phyloP scores from a whole-genome alignment of 768 basidiomycete genomes.

The Austroboletus eburneus region DNA sequence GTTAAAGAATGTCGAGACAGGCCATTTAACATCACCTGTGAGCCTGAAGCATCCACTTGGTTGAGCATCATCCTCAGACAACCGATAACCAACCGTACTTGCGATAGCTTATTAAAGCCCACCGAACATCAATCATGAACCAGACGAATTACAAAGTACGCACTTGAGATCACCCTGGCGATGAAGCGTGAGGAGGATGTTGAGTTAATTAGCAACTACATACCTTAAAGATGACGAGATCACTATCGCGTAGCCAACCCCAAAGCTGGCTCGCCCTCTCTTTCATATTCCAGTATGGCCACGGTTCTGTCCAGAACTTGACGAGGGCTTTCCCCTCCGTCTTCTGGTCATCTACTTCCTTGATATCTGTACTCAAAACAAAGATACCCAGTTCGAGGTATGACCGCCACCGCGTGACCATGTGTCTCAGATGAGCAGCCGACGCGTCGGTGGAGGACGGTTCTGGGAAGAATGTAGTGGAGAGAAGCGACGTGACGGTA shows the following conservation, averaged over 20 bases:
- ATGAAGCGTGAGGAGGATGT: background rate
- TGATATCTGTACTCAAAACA: slow-evolving; percentile 46
- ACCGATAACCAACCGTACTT: slow-evolving; percentile 51
- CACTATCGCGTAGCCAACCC: slow-evolving; percentile 46
- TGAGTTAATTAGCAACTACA: slow-evolving; percentile 6
- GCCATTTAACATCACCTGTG: slow-evolving; percentile 87
- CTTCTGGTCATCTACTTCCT: slow-evolving; percentile 23
- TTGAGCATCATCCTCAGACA: background rate
- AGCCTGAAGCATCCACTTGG: slow-evolving; percentile 46
- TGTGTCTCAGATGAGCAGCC: slow-evolving; percentile 43
- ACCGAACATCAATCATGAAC: slow-evolving; percentile 3
- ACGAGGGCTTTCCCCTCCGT: slow-evolving; percentile 23
- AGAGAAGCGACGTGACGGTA: slow-evolving; percentile 54
- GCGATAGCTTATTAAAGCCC: slow-evolving; percentile 60
- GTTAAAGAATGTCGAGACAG: slow-evolving; percentile 69
- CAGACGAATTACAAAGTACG: slow-evolving; percentile 26
- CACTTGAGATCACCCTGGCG: slow-evolving; percentile 87
- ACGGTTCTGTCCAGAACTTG: slow-evolving; percentile 71
- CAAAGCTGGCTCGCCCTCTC: slow-evolving; percentile 49
- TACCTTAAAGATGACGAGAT: slow-evolving; percentile 84
- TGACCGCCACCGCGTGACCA: slow-evolving; percentile 68
- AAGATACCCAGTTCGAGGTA: slow-evolving; percentile 74
- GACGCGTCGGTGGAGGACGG: slow-evolving; percentile 23
- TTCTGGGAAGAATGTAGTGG: slow-evolving; percentile 53
- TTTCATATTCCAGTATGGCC: slow-evolving; percentile 75